A percentile compares a stretch with the other conserved stretches of the same genome.
Conservation (phyloP, 208 protist genomes). For the Polymyxa betae region DNA sequence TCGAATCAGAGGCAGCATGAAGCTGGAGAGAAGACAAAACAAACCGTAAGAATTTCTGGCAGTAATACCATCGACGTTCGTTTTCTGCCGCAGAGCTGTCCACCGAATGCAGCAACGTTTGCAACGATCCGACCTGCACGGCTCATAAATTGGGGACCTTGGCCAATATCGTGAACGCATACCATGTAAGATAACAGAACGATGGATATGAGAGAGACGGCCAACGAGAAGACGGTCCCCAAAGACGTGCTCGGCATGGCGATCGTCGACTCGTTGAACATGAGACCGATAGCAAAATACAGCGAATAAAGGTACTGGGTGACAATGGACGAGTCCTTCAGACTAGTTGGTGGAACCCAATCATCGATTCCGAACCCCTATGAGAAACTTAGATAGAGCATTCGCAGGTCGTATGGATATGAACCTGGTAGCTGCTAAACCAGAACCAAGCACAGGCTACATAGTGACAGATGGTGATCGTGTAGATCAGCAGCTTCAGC, state of each 20-base stretch:
- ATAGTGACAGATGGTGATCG: background rate
- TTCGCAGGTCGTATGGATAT: background rate
- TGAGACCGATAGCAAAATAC: constrained; percentile 28
- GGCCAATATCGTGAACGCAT: background rate
- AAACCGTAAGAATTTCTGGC: background rate
- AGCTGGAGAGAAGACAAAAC: background rate
- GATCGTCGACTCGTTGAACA: background rate
- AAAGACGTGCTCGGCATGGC: background rate
- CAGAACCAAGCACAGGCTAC: constrained; percentile 29
- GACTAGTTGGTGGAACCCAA: background rate
- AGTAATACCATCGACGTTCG: constrained; percentile 1
- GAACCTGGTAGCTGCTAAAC: background rate
- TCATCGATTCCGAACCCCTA: constrained; percentile 1
- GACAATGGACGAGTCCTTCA: background rate
- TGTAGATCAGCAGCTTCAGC: constrained; percentile 34
- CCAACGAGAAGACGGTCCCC: constrained; percentile 7
- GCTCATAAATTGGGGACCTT: background rate
- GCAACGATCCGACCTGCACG: background rate
- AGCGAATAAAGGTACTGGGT: background rate
- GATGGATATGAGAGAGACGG: constrained; percentile 39
- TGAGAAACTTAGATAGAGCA: background rate
- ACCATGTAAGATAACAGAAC: constrained; percentile 15
- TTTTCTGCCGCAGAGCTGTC: background rate
- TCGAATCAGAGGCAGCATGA: constrained; percentile 10
- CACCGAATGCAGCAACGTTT: background rate